Base-by-base conservation (phyloP, 2,329 filamentous ascomycete genomes). In the Claviceps fusiformis region DNA sequence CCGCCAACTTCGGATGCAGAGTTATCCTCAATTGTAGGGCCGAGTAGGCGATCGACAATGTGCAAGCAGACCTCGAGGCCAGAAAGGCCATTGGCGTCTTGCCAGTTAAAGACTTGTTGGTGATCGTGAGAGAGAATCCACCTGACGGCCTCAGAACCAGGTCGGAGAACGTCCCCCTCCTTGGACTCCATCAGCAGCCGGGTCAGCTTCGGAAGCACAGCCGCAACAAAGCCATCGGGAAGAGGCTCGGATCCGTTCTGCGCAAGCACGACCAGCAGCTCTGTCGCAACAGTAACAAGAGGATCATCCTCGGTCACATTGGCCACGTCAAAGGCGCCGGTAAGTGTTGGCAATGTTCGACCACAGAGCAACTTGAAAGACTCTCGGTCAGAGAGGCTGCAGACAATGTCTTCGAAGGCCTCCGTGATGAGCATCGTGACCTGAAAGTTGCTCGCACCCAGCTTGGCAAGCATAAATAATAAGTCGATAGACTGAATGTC, bases 1-100 rank as follows among this genome's bases (percentile, higher is more conserved):
- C 90, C 89, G 61, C 93, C 93, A 47, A 98, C 91, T 72, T 98
- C 92, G n/a, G 90, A 89, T 5, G 92, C 93, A 19, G 90, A 88
- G 63, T 92, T 89, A 64, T 98, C 93, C 63, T 95, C 87, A n/a
- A 97, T 85, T 1, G 79, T 72, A 1, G 88, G 86, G 3, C 87
- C 85, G 35, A 98, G 79, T 5, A 98, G 79, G 50, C 92, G 87
- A 67, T 96, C 93, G 59, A 98, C 89, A 62, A 98, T 93, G 60
- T 89, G 82, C 50, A 98, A 79, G 56, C 89, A 89, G 35, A 95
- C 85, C 68, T 97, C 91, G 11, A 96, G 78, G 17, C 92, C 92
- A 43, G 83, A 87, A 63, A 89, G 89, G 45, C 87, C 87, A 48
- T 78, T 81, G 60, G 85, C 82, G 65, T 95, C 89, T 41, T 85